These are phyloP conservation scores for Candida ascalaphidarum DNA, from an alignment of 805 yeast species.

Conservation along the genomic window DNA sequence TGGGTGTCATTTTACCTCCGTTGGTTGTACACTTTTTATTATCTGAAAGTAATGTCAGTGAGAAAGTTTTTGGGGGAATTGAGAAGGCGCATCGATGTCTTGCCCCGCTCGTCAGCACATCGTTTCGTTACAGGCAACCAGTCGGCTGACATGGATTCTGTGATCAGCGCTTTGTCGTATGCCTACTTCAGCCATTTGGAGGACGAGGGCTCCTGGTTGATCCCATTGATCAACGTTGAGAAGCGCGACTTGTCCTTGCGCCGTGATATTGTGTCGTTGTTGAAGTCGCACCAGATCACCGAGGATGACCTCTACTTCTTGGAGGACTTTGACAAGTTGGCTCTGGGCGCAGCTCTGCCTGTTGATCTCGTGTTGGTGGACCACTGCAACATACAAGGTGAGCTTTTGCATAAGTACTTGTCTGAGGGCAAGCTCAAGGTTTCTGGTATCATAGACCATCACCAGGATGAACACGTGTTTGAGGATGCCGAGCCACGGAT, in stretches of 20 bases:
- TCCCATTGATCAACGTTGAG: slow-evolving; percentile 77
- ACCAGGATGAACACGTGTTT: slow-evolving; percentile 56
- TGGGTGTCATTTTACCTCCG: too few relatives aligned
- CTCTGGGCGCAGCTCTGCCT: slow-evolving; percentile 2
- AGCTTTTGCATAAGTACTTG: slow-evolving; percentile 18
- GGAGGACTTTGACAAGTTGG: slow-evolving; percentile 49
- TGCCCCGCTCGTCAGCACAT: slow-evolving; percentile 7
- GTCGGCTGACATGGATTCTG: slow-evolving; percentile 84
- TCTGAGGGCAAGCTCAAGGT: slow-evolving; percentile 24
- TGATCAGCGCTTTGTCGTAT: slow-evolving; percentile 64
- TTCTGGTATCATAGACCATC: slow-evolving; percentile 77
- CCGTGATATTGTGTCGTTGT: slow-evolving; percentile 56
- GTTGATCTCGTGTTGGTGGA: slow-evolving; percentile 63
- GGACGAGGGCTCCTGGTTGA: slow-evolving; percentile 21
- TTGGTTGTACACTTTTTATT: too few relatives aligned
- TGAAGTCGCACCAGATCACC: slow-evolving; percentile 39
- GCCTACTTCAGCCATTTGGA: slow-evolving; percentile 45
- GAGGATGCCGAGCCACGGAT: slow-evolving; percentile 51
- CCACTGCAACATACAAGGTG: slow-evolving; percentile 64
- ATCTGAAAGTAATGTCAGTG: too few relatives aligned
- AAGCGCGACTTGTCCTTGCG: slow-evolving; percentile 57
- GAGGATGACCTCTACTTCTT: slow-evolving; percentile 46
- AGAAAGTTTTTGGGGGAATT: too few relatives aligned
- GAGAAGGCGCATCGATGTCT: too few relatives aligned
- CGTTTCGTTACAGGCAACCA: slow-evolving; percentile 71